Evolutionary conservation across 495 filamentous ascomycete genomes (phyloP), one percentile per base, ranked within the genome.

Genomic region (Xylaria scruposa): DNA sequence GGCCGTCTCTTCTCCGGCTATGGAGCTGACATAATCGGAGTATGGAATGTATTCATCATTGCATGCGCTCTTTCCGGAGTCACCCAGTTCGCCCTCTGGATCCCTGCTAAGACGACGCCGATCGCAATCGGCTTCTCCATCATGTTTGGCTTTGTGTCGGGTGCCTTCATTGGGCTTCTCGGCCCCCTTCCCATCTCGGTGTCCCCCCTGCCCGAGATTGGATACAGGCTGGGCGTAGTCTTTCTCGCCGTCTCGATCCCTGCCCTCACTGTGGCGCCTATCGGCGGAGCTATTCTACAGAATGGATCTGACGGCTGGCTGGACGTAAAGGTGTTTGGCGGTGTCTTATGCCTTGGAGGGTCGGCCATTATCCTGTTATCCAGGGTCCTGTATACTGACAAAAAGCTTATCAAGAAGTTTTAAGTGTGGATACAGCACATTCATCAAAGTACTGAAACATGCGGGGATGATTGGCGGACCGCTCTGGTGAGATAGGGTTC

Each of bases 21-120:
- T 71, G 61, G 90, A 13, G 90, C 87, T 24, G 91, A 92, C 76
- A 88, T 86, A 73, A 53, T 88, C 44, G 91, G 91, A 8, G 84
- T 88, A 26, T 92, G 85, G 78, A 93, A 93, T 78, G 78, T 86
- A 26, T 74, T 76, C 63, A 83, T 90, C 36, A 51, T 87, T 46
- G 88, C 86, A 71, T 83, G 84, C 5, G 82, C 78, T 68, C 75
- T 86, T 68, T 84, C 86, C 5, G 84, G 81, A 19, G 85, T 91
- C 62, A 77, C 90, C n/a, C 82, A 88, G 13, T 81, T 92, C 2
- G 88, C 86, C 10, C 80, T 92, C 6, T 91, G 90, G 88, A 81
- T 91, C 15, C 89, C 89, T 13, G 68, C 66, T 12, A 53, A 26
- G 17, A 49, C 31, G 26, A 21, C 26, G 10, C 58, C 70, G 17